Evolutionary conservation across 441 rosid species (phyloP).

Genomic region (Pelargonium exstipulatum): DNA sequence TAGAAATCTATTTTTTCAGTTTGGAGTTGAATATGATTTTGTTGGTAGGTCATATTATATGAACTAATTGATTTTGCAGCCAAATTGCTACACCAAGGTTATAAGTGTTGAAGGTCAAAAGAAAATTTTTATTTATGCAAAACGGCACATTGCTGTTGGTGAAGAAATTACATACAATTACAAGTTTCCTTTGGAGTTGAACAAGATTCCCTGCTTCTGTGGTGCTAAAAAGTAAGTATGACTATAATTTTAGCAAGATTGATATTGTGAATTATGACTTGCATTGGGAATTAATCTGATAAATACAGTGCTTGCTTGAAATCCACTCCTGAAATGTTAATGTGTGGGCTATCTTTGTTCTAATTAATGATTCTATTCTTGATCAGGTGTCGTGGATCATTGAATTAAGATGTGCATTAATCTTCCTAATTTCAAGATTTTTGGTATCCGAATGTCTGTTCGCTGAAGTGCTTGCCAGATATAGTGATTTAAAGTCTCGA

Average conservation of each 20-base stretch:
- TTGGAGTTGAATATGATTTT: constrained; percentile 23
- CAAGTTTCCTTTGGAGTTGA: constrained; percentile 94
- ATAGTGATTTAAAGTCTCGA: constrained; percentile 1
- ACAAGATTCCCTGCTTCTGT: constrained; percentile 97
- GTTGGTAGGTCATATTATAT: constrained; percentile 21
- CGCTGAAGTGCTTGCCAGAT: constrained; percentile 17
- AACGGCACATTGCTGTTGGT: constrained; percentile 75
- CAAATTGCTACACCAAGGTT: constrained; percentile 96
- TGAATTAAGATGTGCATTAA: constrained; percentile 48
- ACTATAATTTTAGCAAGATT: constrained; percentile 1
- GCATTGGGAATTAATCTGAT: neutral
- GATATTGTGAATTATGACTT: neutral
- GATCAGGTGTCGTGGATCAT: constrained; percentile 89
- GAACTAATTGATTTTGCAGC: constrained; percentile 46
- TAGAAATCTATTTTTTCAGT: constrained; percentile 17
- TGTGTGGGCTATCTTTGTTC: neutral
- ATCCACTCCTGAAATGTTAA: constrained; percentile 4
- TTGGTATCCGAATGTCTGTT: constrained; percentile 17
- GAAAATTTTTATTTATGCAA: constrained; percentile 90
- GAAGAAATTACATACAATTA: constrained; percentile 97
- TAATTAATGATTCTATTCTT: constrained; percentile 15
- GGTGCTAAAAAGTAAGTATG: constrained; percentile 77
- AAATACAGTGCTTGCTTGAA: neutral
- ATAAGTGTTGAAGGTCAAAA: constrained; percentile 92
- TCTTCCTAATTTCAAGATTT: constrained; percentile 27